A percentile compares a stretch with the other conserved stretches of the same genome.
Conservation (phyloP, 371 early-diverging fungal species). For the Zychaea mexicana region DNA sequence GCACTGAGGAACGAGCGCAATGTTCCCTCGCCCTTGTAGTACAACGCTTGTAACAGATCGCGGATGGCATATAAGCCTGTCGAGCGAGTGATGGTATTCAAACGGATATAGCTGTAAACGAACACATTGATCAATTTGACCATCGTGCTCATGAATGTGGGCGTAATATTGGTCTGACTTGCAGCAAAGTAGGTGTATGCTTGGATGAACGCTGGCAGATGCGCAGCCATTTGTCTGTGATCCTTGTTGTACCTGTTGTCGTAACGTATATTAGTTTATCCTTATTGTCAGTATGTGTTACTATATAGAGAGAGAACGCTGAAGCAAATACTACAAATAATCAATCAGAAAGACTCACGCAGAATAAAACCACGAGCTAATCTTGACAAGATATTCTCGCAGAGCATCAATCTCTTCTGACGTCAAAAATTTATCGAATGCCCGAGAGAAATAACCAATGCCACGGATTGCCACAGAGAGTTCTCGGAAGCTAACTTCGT, state of each 20-base stretch:
- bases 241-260: constrained; percentile 11
- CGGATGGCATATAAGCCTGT: constrained; percentile 50
- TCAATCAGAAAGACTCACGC: constrained; percentile 36
- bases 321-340: no score
- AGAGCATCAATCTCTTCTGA: constrained; percentile 47
- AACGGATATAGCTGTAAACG: constrained; percentile 38
- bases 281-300: no score
- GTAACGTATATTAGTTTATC: no score
- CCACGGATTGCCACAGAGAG: constrained; percentile 69
- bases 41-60: constrained; percentile 53
- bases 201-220: constrained; percentile 67
- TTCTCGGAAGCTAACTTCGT: constrained; percentile 45
- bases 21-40: constrained; percentile 50
- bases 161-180: constrained; percentile 48
- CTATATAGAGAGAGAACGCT: no score
- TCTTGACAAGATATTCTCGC: constrained; percentile 51
- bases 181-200: constrained; percentile 61
- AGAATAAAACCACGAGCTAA: constrained; percentile 59
- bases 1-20: constrained; percentile 45
- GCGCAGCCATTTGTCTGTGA: constrained; percentile 33
- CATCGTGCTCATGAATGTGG: constrained; percentile 49
- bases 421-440: constrained; percentile 49
- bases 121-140: constrained; percentile 51
- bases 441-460: constrained; percentile 72
- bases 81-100: constrained; percentile 40